These are phyloP conservation scores for Ophiostoma perfectum DNA, from an alignment of 2,329 filamentous ascomycete genomes.

Conservation along the genomic window DNA sequence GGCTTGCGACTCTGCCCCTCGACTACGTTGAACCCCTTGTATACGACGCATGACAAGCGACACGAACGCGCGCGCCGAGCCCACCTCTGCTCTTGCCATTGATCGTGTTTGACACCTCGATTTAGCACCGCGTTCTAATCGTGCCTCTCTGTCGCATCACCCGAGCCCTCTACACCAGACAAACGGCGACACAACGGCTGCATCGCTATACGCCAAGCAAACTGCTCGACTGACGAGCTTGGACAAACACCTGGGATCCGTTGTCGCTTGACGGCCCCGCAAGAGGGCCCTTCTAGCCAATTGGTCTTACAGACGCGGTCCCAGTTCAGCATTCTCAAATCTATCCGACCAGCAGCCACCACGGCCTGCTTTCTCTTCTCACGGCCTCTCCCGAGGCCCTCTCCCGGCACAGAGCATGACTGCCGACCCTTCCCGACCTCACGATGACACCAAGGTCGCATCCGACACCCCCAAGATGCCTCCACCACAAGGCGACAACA, in stretches of 20 bases:
- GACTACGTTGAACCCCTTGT: neutral
- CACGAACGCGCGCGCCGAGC: neutral
- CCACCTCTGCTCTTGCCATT: neutral
- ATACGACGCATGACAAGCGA: neutral
- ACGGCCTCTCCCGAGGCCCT: constrained; percentile 14
- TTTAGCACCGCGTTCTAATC: constrained; percentile 2
- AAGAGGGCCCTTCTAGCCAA: neutral
- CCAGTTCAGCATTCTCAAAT: neutral
- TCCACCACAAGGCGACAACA: constrained; percentile 30
- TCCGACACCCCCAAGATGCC: constrained; percentile 42
- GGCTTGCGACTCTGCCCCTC: neutral
- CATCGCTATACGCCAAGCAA: neutral
- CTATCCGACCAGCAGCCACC: neutral
- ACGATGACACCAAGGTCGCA: constrained; percentile 38
- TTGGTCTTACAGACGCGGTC: neutral
- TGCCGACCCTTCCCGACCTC: constrained; percentile 38
- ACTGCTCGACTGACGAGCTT: too few relatives aligned
- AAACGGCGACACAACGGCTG: neutral
- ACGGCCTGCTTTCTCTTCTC: constrained; percentile 15
- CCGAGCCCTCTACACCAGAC: neutral
- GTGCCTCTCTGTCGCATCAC: neutral
- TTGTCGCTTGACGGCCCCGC: neutral
- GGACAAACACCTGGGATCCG: too few relatives aligned
- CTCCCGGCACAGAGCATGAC: constrained; percentile 32
- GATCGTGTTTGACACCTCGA: neutral